A percentile compares a stretch with the other conserved stretches of the same genome.
Conservation (phyloP, 345 rosid genomes). For the Atalantia buxifolia region DNA sequence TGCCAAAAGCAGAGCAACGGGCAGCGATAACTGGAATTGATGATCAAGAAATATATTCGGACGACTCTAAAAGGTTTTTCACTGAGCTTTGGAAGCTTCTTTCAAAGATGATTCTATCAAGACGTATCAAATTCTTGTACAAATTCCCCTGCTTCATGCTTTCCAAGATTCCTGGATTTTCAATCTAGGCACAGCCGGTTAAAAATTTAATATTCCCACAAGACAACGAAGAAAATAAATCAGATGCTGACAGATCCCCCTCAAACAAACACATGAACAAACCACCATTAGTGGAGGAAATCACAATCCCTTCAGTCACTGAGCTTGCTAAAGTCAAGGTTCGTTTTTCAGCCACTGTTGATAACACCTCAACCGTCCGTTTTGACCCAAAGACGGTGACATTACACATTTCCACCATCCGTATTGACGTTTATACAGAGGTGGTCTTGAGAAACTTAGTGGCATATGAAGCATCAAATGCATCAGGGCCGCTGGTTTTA, state of each 20-base stretch:
- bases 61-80: slow-evolving; percentile 18
- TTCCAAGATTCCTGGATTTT: slow-evolving; percentile 47
- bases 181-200: slow-evolving; percentile 31
- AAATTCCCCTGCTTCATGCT: slow-evolving; percentile 54
- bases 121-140: slow-evolving; percentile 24
- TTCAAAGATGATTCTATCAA: slow-evolving; percentile 29
- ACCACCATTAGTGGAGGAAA: slow-evolving; percentile 65
- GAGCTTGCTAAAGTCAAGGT: slow-evolving; percentile 17
- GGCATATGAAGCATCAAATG: slow-evolving; percentile 28
- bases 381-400: slow-evolving; percentile 38
- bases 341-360: slow-evolving; percentile 32
- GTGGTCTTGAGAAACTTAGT: slow-evolving; percentile 29
- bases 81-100: slow-evolving; percentile 25
- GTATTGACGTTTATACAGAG: slow-evolving; percentile 55
- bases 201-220: slow-evolving; percentile 20
- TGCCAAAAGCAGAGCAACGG: neutral
- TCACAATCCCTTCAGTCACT: slow-evolving; percentile 61
- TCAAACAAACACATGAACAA: slow-evolving; percentile 11
- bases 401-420: slow-evolving; percentile 51
- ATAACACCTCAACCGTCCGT: slow-evolving; percentile 20
- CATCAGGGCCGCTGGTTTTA: slow-evolving; percentile 13
- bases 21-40: neutral
- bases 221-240: slow-evolving; percentile 1
- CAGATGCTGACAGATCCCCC: neutral
- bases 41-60: neutral